Base-by-base conservation (phyloP, 2,329 filamentous ascomycete genomes). In the Botrytis squamosa region DNA sequence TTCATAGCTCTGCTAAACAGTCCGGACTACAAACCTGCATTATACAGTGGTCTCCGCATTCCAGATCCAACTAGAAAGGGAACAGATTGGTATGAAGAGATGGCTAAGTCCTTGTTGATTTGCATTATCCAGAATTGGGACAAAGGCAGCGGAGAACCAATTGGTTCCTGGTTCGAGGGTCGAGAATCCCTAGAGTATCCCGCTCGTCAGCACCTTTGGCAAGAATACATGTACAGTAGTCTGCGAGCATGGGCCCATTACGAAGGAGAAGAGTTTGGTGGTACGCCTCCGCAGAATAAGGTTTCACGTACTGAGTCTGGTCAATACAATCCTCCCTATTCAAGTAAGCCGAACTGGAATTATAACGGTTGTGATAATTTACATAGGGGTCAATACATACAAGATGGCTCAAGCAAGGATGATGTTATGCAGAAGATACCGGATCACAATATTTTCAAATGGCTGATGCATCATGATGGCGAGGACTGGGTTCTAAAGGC, bases 1-100 rank as follows among this genome's bases (percentile, higher is more conserved):
- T 29, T 29, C 14, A 29, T 16, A 29, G 3, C 12, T n/a, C 52
- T n/a, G 2, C n/a, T 55, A 14, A 55, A 14, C n/a, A 18, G 14
- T 6, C 1, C 1, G 6, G 1, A 1, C 52, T 16, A 3, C 14
- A 8, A 5, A 4, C 5, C 5, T 16, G n/a, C 25, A 18, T 29
- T 16, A 6, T 29, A 7, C 52, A 55, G 29, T 6, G 29, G 9
- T 36, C 57, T 60, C 16, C 29, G 36, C 10, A 22, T 60, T 12
- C 33, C 57, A 25, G 18, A 60, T 36, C 57, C 57, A 10, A 60
- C 57, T 5, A 22, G 57, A 60, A 60, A 20, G 18, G 57, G 57
- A 36, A 38, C 20, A 12, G 57, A 12, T 2, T 60, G 57, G 57
- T 60, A 60, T 36, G 57, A 60, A 4, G n/a, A 60, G 33, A 60